Base-by-base conservation (phyloP, 345 rosid species). In the Streptanthus diversifolius region DNA sequence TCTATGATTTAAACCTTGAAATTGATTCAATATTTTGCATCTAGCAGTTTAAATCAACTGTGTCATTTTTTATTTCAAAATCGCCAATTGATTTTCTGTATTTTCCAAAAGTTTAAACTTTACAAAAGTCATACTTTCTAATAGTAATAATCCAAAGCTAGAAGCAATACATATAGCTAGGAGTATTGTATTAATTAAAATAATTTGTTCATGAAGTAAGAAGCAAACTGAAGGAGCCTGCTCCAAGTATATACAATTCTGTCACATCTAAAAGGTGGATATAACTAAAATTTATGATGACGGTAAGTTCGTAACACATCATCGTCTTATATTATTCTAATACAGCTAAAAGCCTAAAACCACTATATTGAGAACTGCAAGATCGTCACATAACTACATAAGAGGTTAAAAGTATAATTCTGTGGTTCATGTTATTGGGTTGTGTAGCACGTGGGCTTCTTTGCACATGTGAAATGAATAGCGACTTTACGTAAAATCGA, bases 401-500 rank as follows among this genome's bases (percentile, higher is more conserved):
- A 2, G 24, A 22, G 27, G 27, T 25, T 3, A 2, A 25, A 25
- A 25, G 3, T 25, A 25, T 25, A 25, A 1, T 25, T 25, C 27
- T 25, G 27, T 25, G 27, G 3, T 22, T 1, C 7, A 18, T 55
- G 72, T 8, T 49, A 60, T 60, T 60, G 68, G 75, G 51, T 51
- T 71, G 60, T 51, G 75, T 71, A 61, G 52, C 75, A 61, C 43
- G 39, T 8, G 13, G 60, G 39, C 13, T 55, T 55, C 39, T 29
- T 55, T 15, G 39, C 37, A 8, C 37, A 71, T 68, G 21, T 17
- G 10, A 54, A 37, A 27, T 68, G 29, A 54, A 29, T 40, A 54
- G 19, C 6, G 22, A 61, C 75, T 61, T 61, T 71, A 51, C 68
- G 75, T 71, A 51, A 71, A 61, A 51, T 71, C 68, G 43, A 14